Conservation (phyloP, 148 eudicot species). For the Rhododendron ferrugineum region DNA sequence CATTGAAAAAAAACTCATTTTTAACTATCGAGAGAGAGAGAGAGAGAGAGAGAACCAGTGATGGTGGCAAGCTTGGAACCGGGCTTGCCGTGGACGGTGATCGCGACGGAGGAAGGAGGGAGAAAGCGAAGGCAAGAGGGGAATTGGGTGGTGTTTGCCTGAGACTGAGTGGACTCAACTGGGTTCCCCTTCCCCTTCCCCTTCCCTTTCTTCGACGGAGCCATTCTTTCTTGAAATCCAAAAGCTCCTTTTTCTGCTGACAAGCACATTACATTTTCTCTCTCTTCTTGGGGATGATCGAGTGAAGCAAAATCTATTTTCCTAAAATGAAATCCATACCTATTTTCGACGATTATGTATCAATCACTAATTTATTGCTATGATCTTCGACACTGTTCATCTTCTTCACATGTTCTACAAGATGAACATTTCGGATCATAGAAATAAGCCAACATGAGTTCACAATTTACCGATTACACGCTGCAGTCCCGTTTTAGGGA, state of each 20-base stretch:
- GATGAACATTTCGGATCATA: background rate
- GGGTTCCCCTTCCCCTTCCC: conserved; percentile 33
- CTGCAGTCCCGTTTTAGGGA: background rate
- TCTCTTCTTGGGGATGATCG: background rate
- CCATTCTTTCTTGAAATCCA: conserved; percentile 23
- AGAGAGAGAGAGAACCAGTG: conserved; percentile 44
- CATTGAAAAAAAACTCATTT: background rate
- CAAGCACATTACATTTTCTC: too few species aligned
- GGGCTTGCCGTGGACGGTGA: conserved; percentile 92
- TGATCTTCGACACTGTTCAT: background rate
- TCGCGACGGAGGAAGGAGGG: conserved; percentile 69
- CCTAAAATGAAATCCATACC: background rate
- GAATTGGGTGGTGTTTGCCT: conserved; percentile 16
- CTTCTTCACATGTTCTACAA: background rate
- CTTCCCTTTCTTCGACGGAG: conserved; percentile 67
- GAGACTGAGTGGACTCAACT: conserved; percentile 32
- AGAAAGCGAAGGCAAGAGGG: conserved; percentile 60
- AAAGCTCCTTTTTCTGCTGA: background rate
- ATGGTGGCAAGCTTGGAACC: conserved; percentile 82
- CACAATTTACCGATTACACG: background rate
- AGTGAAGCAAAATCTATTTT: background rate
- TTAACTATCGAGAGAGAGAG: background rate
- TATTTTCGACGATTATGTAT: background rate
- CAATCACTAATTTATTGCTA: background rate
- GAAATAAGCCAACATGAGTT: background rate